phyloP scores from a whole-genome alignment of 352 stramenopile species.

The Elongisporangium anandrum region DNA sequence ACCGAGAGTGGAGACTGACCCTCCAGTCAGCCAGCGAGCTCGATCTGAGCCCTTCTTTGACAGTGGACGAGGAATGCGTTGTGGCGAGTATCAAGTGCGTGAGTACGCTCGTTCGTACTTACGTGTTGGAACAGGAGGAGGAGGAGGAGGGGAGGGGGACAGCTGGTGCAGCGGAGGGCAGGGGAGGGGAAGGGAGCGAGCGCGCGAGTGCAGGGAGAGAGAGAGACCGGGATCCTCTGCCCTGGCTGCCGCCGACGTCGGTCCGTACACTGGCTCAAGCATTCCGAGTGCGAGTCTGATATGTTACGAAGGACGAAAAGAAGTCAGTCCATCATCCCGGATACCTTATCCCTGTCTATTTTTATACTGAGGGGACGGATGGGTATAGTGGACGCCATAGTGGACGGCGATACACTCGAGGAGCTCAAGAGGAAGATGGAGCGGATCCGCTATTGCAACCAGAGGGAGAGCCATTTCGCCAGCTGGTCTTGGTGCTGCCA shows the following conservation, averaged over 20 bases:
- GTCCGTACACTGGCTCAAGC: background rate
- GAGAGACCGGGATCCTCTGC: background rate
- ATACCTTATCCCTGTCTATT: constrained; percentile 14
- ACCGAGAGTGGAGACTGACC: background rate
- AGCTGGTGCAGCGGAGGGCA: background rate
- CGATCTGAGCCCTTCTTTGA: background rate
- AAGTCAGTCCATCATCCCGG: constrained; percentile 8
- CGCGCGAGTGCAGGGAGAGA: background rate
- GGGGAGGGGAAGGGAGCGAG: background rate
- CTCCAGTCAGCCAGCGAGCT: constrained; percentile 1
- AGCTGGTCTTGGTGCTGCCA: constrained; percentile 6
- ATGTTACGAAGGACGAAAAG: constrained; percentile 1
- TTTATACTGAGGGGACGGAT: background rate
- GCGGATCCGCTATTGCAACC: background rate
- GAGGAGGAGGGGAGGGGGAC: background rate
- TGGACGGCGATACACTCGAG: background rate
- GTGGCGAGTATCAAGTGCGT: background rate
- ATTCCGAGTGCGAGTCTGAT: background rate
- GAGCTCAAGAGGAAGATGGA: background rate
- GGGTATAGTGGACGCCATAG: background rate
- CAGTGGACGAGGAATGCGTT: background rate
- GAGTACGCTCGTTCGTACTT: background rate
- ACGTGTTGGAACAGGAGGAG: background rate
- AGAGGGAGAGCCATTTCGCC: constrained; percentile 10
- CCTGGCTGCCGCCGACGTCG: background rate